Base-by-base conservation (phyloP, 208 protist species). In the Leishmania arabica region DNA sequence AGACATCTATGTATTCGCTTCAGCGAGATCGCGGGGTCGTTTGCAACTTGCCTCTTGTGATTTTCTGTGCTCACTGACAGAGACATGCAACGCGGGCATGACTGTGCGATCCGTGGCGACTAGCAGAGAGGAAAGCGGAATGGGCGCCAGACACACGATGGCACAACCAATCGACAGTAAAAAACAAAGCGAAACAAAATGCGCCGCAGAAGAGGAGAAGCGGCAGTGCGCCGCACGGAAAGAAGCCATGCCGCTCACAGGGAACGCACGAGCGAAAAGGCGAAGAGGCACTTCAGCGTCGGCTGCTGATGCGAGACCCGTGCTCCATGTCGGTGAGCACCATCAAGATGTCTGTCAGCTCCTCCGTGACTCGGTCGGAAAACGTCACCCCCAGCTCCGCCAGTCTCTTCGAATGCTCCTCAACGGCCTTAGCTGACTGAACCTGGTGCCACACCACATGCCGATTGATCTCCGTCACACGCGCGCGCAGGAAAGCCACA, bases 341-440 rank as follows among this genome's bases (percentile, higher is more conserved):
- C 77, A 91, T 86, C 75, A 89, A 69, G 17, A 95, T 90, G 60
- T 91, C 88, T n/a, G 86, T 89, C 45, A 93, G 84, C 45, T 89
- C 86, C 62, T 83, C 65, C 31, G 86, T 91, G 27, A 93, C 79
- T 0, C 75, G 79, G 17, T 91, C 78, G 6, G 84, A 80, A 65
- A 95, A 83, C 13, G 75, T 73, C 62, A 64, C 83, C 51, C 89
- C 90, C 13, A 91, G 71, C 77, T 60, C 75, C 1, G 79, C 82
- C 75, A 95, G 83, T 13, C 82, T 85, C 40, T 69, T 69, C 21
- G 84, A 79, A 71, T 92, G 71, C 66, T 68, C 66, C 71, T 84
- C 70, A 13, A 84, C 75, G 51, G 83, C 84, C 70, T 90, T 79
- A 5, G 83, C 76, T 1, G 86, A 79, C 70, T 83, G 78, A 15